phyloP scores from a whole-genome alignment of 257 asterid genomes.

The Verbascum thapsus region DNA sequence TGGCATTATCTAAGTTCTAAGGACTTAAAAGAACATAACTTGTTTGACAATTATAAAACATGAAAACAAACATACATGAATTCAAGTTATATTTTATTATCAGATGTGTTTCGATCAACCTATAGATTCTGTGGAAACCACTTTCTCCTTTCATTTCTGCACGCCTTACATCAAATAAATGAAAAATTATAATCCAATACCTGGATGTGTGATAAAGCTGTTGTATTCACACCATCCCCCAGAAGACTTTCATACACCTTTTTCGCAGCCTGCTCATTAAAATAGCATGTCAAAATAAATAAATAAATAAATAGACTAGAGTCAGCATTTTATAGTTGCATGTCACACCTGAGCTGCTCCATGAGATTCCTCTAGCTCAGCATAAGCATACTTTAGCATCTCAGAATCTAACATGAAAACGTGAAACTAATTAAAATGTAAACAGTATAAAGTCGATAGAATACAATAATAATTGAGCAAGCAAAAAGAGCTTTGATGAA shows the following conservation, averaged over 20 bases:
- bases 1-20: neutral
- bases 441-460: slow-evolving; percentile 6
- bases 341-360: slow-evolving; percentile 77
- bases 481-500: slow-evolving; percentile 8
- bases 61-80: slow-evolving; percentile 1
- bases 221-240: slow-evolving; percentile 77
- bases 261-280: slow-evolving; percentile 72
- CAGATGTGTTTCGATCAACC: neutral
- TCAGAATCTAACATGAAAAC: slow-evolving; percentile 67
- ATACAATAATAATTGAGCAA: slow-evolving; percentile 18
- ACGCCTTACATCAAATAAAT: slow-evolving; percentile 5
- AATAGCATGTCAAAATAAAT: slow-evolving; percentile 18
- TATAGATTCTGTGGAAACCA: neutral
- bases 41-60: slow-evolving; percentile 2
- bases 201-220: slow-evolving; percentile 92
- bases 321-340: neutral
- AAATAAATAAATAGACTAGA: neutral
- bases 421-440: slow-evolving; percentile 10
- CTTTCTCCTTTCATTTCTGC: neutral
- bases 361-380: slow-evolving; percentile 94
- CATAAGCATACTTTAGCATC: slow-evolving; percentile 92
- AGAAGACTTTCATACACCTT: slow-evolving; percentile 80
- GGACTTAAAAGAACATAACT: neutral
- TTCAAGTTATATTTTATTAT: neutral
- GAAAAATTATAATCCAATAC: slow-evolving; percentile 35